Evolutionary conservation across 2,329 filamentous ascomycete genomes (phyloP).

Genomic region (Colletotrichum eleusines): DNA sequence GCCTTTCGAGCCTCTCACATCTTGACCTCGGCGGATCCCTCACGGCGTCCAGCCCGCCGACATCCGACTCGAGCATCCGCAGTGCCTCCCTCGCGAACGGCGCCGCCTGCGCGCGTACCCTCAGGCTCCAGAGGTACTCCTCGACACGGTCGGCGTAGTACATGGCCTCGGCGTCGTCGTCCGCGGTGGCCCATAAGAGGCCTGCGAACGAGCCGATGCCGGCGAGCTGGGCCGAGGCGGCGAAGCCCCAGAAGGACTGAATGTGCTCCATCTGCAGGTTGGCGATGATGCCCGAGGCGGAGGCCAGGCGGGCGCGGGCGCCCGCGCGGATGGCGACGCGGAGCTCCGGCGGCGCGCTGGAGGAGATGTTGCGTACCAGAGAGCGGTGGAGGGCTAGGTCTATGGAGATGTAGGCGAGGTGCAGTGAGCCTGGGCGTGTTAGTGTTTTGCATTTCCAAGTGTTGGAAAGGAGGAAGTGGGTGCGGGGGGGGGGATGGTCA

Average conservation of each 20-base stretch:
- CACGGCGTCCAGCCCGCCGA: slow-evolving; percentile 39
- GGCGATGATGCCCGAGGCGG: slow-evolving; percentile 56
- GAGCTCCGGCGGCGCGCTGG: slow-evolving; percentile 48
- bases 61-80: slow-evolving; percentile 51
- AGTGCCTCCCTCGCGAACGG: slow-evolving; percentile 56
- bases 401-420: slow-evolving; percentile 64
- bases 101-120: slow-evolving; percentile 54
- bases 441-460: slow-evolving; percentile 10
- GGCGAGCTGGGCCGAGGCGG: slow-evolving; percentile 57
- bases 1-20: slow-evolving; percentile 20
- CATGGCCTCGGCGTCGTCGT: slow-evolving; percentile 53
- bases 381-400: slow-evolving; percentile 64
- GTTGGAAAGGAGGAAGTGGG: slow-evolving; percentile 39
- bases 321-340: slow-evolving; percentile 52
- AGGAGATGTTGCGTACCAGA: slow-evolving; percentile 58
- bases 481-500: slow-evolving; percentile 13
- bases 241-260: slow-evolving; percentile 60
- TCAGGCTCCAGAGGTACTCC: slow-evolving; percentile 57
- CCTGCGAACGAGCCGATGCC: slow-evolving; percentile 57
- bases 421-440: slow-evolving; percentile 57
- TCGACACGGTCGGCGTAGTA: slow-evolving; percentile 55
- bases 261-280: slow-evolving; percentile 59
- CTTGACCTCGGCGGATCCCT: slow-evolving; percentile 40
- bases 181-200: slow-evolving; percentile 56
- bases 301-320: slow-evolving; percentile 54